Conservation (phyloP, 768 basidiomycete genomes). For the Pleurotus ostreatus region DNA sequence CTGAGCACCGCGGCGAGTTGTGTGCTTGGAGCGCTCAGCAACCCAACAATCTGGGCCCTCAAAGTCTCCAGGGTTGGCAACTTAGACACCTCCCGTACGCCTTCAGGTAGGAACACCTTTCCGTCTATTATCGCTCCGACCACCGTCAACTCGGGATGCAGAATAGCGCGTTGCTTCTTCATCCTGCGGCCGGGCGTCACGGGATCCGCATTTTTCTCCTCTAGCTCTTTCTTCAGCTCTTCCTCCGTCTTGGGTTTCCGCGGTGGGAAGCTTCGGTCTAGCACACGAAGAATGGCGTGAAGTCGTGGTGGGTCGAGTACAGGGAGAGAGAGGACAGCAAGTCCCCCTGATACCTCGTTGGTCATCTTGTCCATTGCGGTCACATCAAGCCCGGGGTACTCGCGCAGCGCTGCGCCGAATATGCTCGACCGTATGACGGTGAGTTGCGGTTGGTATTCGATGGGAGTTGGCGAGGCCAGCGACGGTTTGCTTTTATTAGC, state of each 20-base stretch:
- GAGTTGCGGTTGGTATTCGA: conserved; percentile 43
- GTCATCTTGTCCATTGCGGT: conserved; percentile 49
- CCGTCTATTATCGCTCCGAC: conserved; percentile 82
- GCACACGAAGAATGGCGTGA: conserved; percentile 57
- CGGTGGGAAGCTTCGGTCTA: conserved; percentile 63
- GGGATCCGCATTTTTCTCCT: conserved; percentile 58
- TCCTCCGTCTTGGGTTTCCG: conserved; percentile 50
- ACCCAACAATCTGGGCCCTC: conserved; percentile 78
- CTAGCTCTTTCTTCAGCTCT: conserved; percentile 43
- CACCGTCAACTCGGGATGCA: conserved; percentile 65
- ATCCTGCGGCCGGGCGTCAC: conserved; percentile 67
- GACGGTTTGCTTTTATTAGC: conserved; percentile 34
- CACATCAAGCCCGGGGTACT: conserved; percentile 48
- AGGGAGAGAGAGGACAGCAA: conserved; percentile 64
- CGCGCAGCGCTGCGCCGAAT: conserved; percentile 73
- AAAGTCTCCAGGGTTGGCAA: conserved; percentile 77
- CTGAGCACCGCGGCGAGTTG: conserved; percentile 70
- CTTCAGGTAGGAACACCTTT: conserved; percentile 55
- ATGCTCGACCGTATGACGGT: conserved; percentile 74
- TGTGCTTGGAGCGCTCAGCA: conserved; percentile 71
- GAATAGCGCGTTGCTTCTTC: conserved; percentile 50
- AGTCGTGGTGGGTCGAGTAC: conserved; percentile 72
- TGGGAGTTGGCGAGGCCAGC: conserved; percentile 20
- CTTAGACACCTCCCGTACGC: conserved; percentile 60
- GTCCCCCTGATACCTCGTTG: conserved; percentile 50